Conservation (phyloP, 225 moss, liverwort and hornwort genomes). For the Anthoceros angustus region DNA sequence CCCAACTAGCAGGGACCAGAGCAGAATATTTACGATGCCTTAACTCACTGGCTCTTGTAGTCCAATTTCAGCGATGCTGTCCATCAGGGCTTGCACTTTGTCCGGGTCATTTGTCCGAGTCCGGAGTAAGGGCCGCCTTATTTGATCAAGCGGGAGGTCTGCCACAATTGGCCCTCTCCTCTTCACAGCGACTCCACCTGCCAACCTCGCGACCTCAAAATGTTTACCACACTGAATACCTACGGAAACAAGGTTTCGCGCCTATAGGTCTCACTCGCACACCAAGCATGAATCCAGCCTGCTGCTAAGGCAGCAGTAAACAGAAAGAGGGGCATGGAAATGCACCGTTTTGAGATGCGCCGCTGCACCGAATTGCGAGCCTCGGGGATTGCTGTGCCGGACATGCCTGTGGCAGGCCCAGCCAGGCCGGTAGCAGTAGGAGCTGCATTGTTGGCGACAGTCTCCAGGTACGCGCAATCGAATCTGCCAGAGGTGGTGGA, state of each 20-base stretch:
- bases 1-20: neutral
- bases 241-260: neutral
- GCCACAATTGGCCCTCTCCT: constrained; percentile 59
- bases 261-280: neutral
- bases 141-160: constrained; percentile 66
- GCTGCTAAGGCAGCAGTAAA: neutral
- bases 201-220: neutral
- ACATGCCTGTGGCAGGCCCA: neutral
- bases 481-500: neutral
- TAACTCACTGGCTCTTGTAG: constrained; percentile 77
- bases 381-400: neutral
- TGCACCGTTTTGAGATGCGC: neutral
- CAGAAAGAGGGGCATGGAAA: neutral
- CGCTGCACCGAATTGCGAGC: neutral
- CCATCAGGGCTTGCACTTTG: constrained; percentile 86
- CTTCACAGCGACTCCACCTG: constrained; percentile 21
- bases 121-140: constrained; percentile 69
- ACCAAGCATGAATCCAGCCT: neutral
- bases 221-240: neutral
- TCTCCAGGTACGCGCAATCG: neutral
- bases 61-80: constrained; percentile 80
- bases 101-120: constrained; percentile 73
- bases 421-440: neutral
- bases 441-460: neutral
- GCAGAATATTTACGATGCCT: neutral